Conservation (phyloP, 805 yeast genomes). For the Yarrowia divulgata region DNA sequence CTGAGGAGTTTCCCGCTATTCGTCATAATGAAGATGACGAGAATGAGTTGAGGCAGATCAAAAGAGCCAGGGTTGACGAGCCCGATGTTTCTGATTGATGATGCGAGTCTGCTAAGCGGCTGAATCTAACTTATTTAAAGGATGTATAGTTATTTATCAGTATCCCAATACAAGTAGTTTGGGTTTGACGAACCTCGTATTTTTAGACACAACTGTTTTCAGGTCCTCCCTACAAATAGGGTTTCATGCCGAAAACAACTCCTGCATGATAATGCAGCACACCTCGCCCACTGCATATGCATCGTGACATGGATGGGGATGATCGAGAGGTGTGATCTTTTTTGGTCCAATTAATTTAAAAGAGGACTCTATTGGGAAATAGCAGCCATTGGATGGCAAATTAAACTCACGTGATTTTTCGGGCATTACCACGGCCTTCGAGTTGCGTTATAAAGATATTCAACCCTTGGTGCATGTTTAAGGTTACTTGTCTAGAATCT, state of each 20-base stretch:
- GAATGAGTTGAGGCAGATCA: background rate
- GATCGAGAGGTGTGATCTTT: background rate
- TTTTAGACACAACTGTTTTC: background rate
- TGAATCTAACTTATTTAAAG: background rate
- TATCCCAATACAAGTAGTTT: too few species aligned
- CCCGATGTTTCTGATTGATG: background rate
- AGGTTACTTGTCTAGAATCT: background rate
- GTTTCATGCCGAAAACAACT: background rate
- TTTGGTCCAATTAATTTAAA: too few species aligned
- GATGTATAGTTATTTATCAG: background rate
- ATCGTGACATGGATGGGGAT: background rate
- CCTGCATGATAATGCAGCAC: constrained; percentile 25
- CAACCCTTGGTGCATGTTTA: too few species aligned
- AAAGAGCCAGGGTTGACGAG: background rate
- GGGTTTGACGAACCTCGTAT: background rate
- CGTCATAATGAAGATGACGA: background rate
- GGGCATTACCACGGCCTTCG: too few species aligned
- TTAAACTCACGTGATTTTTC: too few species aligned
- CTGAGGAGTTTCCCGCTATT: constrained; percentile 5
- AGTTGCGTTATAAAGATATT: too few species aligned
- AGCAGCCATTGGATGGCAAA: too few species aligned
- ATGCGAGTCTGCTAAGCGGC: background rate
- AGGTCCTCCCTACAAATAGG: too few species aligned
- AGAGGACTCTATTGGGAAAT: too few species aligned
- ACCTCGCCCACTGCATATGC: background rate